Base-by-base conservation (phyloP, 176 grass and related monocot species). In the Leersia perrieri region DNA sequence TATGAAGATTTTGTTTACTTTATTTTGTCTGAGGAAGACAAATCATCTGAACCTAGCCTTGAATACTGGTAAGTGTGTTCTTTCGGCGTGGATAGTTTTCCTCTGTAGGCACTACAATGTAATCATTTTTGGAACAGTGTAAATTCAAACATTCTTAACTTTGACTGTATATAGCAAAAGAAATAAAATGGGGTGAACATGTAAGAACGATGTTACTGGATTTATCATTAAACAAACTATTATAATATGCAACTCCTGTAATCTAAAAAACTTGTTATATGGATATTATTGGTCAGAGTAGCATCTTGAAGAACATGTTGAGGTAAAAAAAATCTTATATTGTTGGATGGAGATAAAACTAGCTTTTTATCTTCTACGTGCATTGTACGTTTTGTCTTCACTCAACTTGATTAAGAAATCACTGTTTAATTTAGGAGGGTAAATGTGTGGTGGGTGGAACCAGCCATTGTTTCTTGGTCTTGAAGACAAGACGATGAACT, bases 1-100 rank as follows among this genome's bases (percentile, higher is more conserved):
- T 99, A 99, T 79, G 97, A 99, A 90, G 97, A 99, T 86, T 99
- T 96, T 70, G 97, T 99, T 63, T 96, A 99, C 85, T 99, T 99
- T 78, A 99, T 99, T 76, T 88, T 99, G 78, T 89, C 97, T 27
- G 97, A 99, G 84, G 97, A 99, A 87, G 91, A 99, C 67, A 99
- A 99, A 85, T 99, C 93, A 42, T 89, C 93, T 40, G 97, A 99
- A 69, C 97, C 93, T 71, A 99, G 97, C 83, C 93, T 99, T 76
- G 97, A 99, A 66, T 99, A 96, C 84, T 99, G 97, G 97, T 99
- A 93, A 89, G 53, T 84, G 8, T 60, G 44, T 39, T 74, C 49
- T 60, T 39, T 74, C 3, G 1, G 35, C 76, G n/a, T 34, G 39
- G 76, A 85, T 80, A 65, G 32, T 6, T 69, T 22, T 70, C 33